These are phyloP conservation scores for Linnemannia exigua DNA, from an alignment of 192 early-diverging fungal species.

Conservation along the genomic window DNA sequence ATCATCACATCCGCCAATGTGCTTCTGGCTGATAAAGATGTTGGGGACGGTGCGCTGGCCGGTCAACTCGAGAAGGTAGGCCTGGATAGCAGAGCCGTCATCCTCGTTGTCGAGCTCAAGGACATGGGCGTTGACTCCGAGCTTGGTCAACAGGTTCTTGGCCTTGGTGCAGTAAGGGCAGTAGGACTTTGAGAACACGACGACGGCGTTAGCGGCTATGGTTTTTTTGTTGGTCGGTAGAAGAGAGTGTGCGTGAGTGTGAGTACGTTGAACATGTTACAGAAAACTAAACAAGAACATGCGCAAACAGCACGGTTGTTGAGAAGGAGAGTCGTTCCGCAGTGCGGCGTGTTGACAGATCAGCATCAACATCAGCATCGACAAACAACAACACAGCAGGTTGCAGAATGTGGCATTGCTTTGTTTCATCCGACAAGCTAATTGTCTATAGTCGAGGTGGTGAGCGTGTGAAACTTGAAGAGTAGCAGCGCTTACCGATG, in stretches of 20 bases:
- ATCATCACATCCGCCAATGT: constrained; percentile 77
- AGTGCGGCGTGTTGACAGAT: too few species aligned
- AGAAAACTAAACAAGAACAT: too few species aligned
- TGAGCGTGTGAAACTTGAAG: too few species aligned
- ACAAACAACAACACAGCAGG: too few species aligned
- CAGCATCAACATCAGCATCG: too few species aligned
- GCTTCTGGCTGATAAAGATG: constrained; percentile 75
- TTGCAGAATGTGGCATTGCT: too few species aligned
- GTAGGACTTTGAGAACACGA: constrained; percentile 84
- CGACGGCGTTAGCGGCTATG: constrained; percentile 58
- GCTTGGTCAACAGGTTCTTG: constrained; percentile 60
- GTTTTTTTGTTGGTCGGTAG: not conserved
- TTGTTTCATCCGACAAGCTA: too few species aligned
- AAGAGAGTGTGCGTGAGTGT: not conserved
- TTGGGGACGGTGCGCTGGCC: constrained; percentile 84
- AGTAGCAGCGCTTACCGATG: constrained; percentile 60
- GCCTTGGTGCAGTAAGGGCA: constrained; percentile 78
- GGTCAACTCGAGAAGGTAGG: constrained; percentile 66
- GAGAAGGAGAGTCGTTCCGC: too few species aligned
- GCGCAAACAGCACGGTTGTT: too few species aligned
- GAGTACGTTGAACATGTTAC: not conserved
- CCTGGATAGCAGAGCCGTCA: constrained; percentile 70
- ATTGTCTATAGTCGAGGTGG: too few species aligned
- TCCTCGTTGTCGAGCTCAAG: constrained; percentile 70
- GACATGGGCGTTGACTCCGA: constrained; percentile 54